A percentile compares a stretch with the other conserved stretches of the same genome.
Evolutionary conservation across 176 grass and related monocot species (phyloP).

Genomic region (Cymbopogon citratus): DNA sequence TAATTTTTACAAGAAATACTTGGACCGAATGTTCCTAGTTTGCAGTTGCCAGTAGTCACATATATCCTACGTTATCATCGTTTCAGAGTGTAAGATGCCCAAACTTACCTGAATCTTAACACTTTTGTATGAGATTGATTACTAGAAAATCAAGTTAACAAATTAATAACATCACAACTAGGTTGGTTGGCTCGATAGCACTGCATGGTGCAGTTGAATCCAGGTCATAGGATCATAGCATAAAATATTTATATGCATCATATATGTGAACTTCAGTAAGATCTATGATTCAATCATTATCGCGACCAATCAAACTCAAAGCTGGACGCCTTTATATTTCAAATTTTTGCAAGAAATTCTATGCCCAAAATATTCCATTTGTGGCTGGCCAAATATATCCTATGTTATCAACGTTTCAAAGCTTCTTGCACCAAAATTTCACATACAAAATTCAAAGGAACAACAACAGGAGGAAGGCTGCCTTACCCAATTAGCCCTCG

Average conservation of each 20-base stretch:
- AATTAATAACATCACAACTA: background rate
- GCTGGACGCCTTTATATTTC: background rate
- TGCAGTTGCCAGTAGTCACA: background rate
- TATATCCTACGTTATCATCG: background rate
- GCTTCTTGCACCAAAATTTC: background rate
- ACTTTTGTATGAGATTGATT: background rate
- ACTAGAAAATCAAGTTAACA: background rate
- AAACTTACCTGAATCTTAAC: background rate
- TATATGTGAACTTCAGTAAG: background rate
- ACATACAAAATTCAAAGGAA: background rate
- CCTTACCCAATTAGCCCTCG: conserved; percentile 24
- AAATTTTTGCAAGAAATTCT: background rate
- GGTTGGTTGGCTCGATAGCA: background rate
- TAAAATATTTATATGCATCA: background rate
- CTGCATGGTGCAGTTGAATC: too few species aligned
- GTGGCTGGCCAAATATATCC: background rate
- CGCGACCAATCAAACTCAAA: background rate
- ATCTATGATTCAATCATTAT: conserved; percentile 1
- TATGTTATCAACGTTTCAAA: background rate
- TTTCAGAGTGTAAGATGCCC: too few species aligned
- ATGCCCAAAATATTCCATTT: background rate
- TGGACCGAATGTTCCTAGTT: background rate
- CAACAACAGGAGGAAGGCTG: background rate
- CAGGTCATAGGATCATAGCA: background rate
- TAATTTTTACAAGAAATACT: background rate